Evolutionary conservation across 2,329 filamentous ascomycete species (phyloP), one percentile per base, ranked within the genome.

Genomic region (Pseudogymnoascus sp.): DNA sequence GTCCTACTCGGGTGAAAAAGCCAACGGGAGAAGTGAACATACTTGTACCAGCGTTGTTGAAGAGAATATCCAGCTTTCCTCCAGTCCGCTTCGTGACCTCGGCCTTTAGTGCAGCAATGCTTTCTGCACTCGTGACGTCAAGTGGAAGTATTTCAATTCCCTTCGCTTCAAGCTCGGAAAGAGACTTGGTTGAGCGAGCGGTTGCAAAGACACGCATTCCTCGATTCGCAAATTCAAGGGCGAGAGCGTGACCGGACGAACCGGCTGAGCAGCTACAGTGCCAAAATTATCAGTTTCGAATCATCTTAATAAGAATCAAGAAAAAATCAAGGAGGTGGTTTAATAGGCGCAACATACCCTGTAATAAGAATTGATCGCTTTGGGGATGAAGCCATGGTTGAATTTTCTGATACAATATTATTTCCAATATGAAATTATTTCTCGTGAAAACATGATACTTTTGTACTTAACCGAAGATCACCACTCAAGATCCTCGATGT

Each of bases 191-290:
- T 16, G 59, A 60, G 4, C 65, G 65, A 52, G 65, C 65, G 6
- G 65, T 65, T 29, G 65, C 64, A 43, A 65, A 67, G 4, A 66
- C 63, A 33, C 66, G 63, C 26, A 67, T 60, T 43, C 66, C 66
- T 55, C 39, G 45, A 23, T 61, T 41, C 37, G 62, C 63, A 58
- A 64, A 64, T 35, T 63, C 52, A 10, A 64, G 29, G 10, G 63
- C 63, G 11, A 67, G 63, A 60, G 66, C 66, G 62, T 67, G 49
- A 35, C 65, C 66, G 31, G 66, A 61, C 16, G 60, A 45, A 26
- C 66, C 65, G 12, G 4, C 43, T 33, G 65, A 67, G 62, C 65
- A 67, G 14, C 59, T 62, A 49, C 21, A 60, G 52, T 64, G 38
- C 52, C 19, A 31, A 33, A 59, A 37, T 61, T 35, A 58, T 61